These are phyloP conservation scores for Salix brachista DNA, from an alignment of 345 rosid species.

Conservation along the genomic window DNA sequence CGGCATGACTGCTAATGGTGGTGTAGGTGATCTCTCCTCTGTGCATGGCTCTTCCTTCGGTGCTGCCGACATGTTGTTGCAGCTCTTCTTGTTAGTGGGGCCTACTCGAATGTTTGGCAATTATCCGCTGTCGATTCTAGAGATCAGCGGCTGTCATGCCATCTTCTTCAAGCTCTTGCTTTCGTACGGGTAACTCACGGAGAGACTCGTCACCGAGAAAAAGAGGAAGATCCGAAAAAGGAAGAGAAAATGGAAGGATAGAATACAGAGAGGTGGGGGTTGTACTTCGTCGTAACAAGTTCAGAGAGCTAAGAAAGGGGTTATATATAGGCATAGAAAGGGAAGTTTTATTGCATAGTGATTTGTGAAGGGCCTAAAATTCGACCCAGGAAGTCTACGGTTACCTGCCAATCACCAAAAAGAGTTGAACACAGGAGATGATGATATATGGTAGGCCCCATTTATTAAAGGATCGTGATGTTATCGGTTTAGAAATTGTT, in stretches of 20 bases:
- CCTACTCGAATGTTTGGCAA: background rate
- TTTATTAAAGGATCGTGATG: slow-evolving; percentile 8
- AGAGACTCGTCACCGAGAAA: background rate
- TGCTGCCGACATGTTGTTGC: background rate
- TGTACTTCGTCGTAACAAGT: too few species aligned
- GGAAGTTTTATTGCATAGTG: background rate
- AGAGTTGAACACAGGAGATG: slow-evolving; percentile 7
- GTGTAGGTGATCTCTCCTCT: background rate
- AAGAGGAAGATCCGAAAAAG: too few species aligned
- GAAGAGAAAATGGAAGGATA: background rate
- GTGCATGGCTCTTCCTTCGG: slow-evolving; percentile 45
- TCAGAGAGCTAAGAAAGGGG: background rate
- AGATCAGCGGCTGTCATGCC: slow-evolving; percentile 29
- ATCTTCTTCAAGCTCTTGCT: slow-evolving; percentile 30
- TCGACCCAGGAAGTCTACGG: slow-evolving; percentile 25
- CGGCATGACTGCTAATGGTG: slow-evolving; percentile 15
- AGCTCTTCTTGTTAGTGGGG: background rate
- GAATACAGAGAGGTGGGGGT: background rate
- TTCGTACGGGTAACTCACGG: slow-evolving; percentile 30
- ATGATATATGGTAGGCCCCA: slow-evolving; percentile 34
- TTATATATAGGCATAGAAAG: background rate
- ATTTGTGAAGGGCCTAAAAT: background rate
- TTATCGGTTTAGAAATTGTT: slow-evolving; percentile 3
- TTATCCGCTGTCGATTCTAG: slow-evolving; percentile 25
- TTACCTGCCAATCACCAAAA: background rate